phyloP scores from a whole-genome alignment of 2,329 filamentous ascomycete genomes.

The Aspergillus bombycis region DNA sequence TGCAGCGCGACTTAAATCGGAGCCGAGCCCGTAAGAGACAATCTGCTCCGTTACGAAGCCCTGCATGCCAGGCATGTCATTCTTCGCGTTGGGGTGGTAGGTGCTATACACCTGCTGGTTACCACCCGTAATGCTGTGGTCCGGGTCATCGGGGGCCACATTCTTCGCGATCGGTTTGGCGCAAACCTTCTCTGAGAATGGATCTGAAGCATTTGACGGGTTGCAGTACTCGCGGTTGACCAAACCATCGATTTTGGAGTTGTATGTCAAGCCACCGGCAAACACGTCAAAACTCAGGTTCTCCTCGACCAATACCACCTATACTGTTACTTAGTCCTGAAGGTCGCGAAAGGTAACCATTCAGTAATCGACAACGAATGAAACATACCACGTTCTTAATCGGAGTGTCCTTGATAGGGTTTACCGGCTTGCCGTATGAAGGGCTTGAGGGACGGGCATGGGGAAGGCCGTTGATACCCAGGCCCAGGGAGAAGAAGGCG shows the following conservation, averaged over 20 bases:
- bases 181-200: slow-evolving; percentile 36
- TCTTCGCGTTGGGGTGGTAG: slow-evolving; percentile 36
- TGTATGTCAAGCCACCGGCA: slow-evolving; percentile 45
- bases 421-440: background rate
- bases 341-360: background rate
- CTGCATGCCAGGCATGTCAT: slow-evolving; percentile 36
- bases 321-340: background rate
- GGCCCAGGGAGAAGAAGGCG: slow-evolving; percentile 16
- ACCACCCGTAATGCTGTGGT: slow-evolving; percentile 47
- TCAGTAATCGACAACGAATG: background rate
- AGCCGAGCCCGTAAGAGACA: slow-evolving; percentile 35
- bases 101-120: slow-evolving; percentile 48
- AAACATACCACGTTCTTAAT: slow-evolving; percentile 50
- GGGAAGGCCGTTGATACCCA: slow-evolving; percentile 14
- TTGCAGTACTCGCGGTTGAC: slow-evolving; percentile 42
- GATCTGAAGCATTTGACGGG: slow-evolving; percentile 36
- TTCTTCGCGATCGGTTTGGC: slow-evolving; percentile 42
- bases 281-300: slow-evolving; percentile 48
- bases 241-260: slow-evolving; percentile 39
- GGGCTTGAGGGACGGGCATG: slow-evolving; percentile 1
- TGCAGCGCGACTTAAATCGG: slow-evolving; percentile 40
- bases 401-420: slow-evolving; percentile 24
- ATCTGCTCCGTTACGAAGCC: slow-evolving; percentile 50
- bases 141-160: slow-evolving; percentile 47
- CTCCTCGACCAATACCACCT: slow-evolving; percentile 49